A percentile compares a stretch with the other conserved stretches of the same genome.
phyloP scores from a whole-genome alignment of 2,329 filamentous ascomycete species.

The Penicillium sp. region DNA sequence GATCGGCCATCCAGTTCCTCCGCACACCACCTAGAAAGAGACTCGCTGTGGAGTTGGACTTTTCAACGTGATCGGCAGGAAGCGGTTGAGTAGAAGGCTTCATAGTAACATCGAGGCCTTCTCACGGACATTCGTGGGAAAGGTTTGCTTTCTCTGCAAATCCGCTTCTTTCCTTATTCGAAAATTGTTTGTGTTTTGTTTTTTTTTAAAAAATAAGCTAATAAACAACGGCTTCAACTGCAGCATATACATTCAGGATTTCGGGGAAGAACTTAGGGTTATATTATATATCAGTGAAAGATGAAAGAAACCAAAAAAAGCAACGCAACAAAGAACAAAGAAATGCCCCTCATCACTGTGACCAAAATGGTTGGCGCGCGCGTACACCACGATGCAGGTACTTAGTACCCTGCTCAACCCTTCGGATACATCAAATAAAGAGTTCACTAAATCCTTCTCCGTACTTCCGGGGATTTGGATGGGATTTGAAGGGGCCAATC shows the following conservation, averaged over 20 bases:
- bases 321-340: not conserved
- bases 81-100: conserved; percentile 8
- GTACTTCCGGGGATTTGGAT: too few species aligned
- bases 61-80: conserved; percentile 23
- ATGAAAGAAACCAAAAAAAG: not conserved
- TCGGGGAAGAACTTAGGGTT: not conserved
- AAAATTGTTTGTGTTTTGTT: too few species aligned
- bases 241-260: not conserved
- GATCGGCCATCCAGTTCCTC: conserved; percentile 39
- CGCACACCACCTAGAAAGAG: conserved; percentile 41
- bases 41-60: conserved; percentile 42
- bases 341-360: not conserved
- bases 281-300: not conserved
- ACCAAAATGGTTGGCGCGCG: not conserved
- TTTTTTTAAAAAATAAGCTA: not conserved
- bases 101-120: conserved; percentile 1
- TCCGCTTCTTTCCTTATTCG: too few species aligned
- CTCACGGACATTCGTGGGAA: too few species aligned
- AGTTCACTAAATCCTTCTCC: too few species aligned
- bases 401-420: too few species aligned
- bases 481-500: too few species aligned
- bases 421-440: not conserved
- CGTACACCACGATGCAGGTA: not conserved
- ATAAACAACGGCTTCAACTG: not conserved
- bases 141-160: too few species aligned